Evolutionary conservation across 2,329 filamentous ascomycete species (phyloP), one percentile per base, ranked within the genome.

Genomic region (Neofusicoccum kwambonambiense): DNA sequence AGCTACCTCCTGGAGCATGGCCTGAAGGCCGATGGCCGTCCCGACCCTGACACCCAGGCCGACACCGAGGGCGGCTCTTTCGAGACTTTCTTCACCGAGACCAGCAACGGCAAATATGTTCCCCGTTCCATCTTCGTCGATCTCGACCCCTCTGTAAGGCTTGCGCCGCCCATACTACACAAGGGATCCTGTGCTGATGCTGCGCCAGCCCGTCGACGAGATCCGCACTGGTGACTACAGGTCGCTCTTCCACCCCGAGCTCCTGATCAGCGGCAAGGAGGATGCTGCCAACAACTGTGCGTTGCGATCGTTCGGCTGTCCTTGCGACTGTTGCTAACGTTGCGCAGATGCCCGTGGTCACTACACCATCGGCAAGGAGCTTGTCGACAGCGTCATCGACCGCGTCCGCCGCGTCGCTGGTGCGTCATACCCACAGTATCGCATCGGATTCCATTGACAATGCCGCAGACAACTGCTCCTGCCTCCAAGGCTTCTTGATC

Each of bases 51-150:
- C 69, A 70, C 62, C 64, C 62, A 66, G 74, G 89, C 89, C 78
- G 91, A 97, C 70, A 91, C 92, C 70, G 95, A 98, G 80, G 91
- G 97, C 78, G 95, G 95, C 72, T 99, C 61, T 12, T 44, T 98
- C 88, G 97, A 93, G 87, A 99, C 95, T 76, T 99, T 99, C 88
- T 99, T 99, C 88, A 97, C 94, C 73, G 95, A 99, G 87, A 98
- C 95, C 77, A 94, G 95, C 98, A 91, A 50, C 51, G 95, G 95
- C 83, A 98, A 98, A 86, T 98, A 98, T 79, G 95, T 99, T 72
- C 95, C 94, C 75, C 93, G 95, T 78, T 95, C 95, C 79, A 98
- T 99, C 84, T 98, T 98, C 89, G 92, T 90, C 86, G 95, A 99
- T 90, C 91, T 99, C 79, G 95, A 99, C 87, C 95, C 95, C 85